Conservation (phyloP, 192 early-diverging fungal species). For the Coemansia sp. region DNA sequence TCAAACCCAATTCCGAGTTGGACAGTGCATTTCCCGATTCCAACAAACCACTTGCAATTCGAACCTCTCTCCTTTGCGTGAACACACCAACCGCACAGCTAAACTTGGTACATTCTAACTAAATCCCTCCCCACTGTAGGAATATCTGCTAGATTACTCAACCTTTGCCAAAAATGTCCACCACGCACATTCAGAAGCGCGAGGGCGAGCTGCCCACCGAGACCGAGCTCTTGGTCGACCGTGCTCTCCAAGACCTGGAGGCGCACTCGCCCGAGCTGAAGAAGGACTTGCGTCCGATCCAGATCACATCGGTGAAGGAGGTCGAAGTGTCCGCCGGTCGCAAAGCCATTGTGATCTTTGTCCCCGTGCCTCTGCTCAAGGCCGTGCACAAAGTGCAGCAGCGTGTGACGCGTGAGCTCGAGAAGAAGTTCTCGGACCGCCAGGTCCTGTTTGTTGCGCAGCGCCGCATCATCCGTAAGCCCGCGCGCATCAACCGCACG, state of each 20-base stretch:
- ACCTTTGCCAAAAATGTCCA: conserved; percentile 31
- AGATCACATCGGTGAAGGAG: conserved; percentile 95
- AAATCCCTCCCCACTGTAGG: not conserved
- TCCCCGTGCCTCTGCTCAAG: conserved; percentile 93
- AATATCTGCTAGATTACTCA: conserved; percentile 3
- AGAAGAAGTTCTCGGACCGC: conserved; percentile 99
- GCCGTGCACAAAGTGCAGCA: conserved; percentile 95
- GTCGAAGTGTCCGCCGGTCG: conserved; percentile 92
- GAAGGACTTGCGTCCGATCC: conserved; percentile 93
- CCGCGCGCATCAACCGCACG: conserved; percentile 82
- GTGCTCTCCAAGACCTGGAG: conserved; percentile 94
- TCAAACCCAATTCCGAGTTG: not conserved
- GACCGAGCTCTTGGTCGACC: conserved; percentile 93
- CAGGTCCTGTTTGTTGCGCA: conserved; percentile 94
- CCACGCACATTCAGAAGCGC: conserved; percentile 58
- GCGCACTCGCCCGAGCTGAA: conserved; percentile 94
- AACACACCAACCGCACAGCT: too few relatives aligned
- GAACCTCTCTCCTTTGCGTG: too few relatives aligned
- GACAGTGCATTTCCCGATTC: too few relatives aligned
- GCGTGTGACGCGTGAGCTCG: conserved; percentile 96
- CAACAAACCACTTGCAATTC: too few relatives aligned
- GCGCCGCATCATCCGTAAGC: conserved; percentile 94
- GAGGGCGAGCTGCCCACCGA: conserved; percentile 62
- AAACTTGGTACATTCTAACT: not conserved
- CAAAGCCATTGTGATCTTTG: conserved; percentile 96